Evolutionary conservation across 2,329 filamentous ascomycete genomes (phyloP).

Genomic region (Fusarium denticulatum): DNA sequence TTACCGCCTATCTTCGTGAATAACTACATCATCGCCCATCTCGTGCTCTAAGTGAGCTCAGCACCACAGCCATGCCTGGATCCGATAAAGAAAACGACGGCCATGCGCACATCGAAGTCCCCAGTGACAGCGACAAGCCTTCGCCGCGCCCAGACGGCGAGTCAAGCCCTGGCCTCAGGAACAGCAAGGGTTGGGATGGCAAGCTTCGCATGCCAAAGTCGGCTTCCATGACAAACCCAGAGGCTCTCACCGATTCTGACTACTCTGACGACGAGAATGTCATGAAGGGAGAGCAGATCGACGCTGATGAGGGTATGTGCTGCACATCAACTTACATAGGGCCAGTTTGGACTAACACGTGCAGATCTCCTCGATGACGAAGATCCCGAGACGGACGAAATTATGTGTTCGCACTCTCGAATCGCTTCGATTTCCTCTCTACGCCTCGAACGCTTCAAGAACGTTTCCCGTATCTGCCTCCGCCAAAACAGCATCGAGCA

Average conservation of each 20-base stretch:
- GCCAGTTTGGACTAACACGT: slow-evolving; percentile 24
- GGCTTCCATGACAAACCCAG: slow-evolving; percentile 75
- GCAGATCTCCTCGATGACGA: slow-evolving; percentile 70
- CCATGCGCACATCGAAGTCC: slow-evolving; percentile 61
- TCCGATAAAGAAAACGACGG: slow-evolving; percentile 51
- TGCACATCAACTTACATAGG: neutral
- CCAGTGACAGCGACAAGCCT: slow-evolving; percentile 56
- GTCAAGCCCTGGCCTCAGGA: slow-evolving; percentile 60
- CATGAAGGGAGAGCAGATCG: slow-evolving; percentile 77
- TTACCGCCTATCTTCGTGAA: slow-evolving; percentile 8
- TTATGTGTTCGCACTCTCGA: slow-evolving; percentile 89
- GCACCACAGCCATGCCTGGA: slow-evolving; percentile 51
- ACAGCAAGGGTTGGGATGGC: slow-evolving; percentile 83
- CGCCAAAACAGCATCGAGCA: slow-evolving; percentile 89
- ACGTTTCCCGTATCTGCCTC: slow-evolving; percentile 82
- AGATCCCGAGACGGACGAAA: slow-evolving; percentile 74
- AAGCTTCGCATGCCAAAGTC: slow-evolving; percentile 78
- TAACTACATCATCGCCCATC: slow-evolving; percentile 25
- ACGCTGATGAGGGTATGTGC: slow-evolving; percentile 79
- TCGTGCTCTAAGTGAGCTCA: slow-evolving; percentile 4
- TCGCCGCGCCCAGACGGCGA: slow-evolving; percentile 54
- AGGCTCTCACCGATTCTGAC: slow-evolving; percentile 84
- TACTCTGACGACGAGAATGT: slow-evolving; percentile 79
- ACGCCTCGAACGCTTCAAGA: slow-evolving; percentile 83
- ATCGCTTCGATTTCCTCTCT: slow-evolving; percentile 81